phyloP scores from a whole-genome alignment of 2,329 filamentous ascomycete species.

The Epichloe sp. region DNA sequence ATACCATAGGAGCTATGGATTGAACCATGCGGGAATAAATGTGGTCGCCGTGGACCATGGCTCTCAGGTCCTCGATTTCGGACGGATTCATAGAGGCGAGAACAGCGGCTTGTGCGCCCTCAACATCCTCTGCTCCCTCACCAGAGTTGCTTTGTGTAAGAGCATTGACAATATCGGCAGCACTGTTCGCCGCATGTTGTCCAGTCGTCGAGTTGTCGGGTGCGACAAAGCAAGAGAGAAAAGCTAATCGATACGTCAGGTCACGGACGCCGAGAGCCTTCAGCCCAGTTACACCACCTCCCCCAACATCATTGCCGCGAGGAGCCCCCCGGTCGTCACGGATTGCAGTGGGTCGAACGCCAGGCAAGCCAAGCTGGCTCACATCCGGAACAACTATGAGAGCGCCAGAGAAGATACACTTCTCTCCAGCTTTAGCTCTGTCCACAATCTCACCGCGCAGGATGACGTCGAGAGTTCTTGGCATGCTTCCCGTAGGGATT shows the following conservation, averaged over 20 bases:
- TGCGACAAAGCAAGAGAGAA: slow-evolving; percentile 90
- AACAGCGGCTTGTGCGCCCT: slow-evolving; percentile 77
- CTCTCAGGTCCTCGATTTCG: slow-evolving; percentile 83
- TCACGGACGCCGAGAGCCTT: slow-evolving; percentile 91
- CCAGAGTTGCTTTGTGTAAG: slow-evolving; percentile 50
- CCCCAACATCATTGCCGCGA: slow-evolving; percentile 72
- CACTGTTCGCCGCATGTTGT: slow-evolving; percentile 47
- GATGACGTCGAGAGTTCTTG: slow-evolving; percentile 93
- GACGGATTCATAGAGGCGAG: slow-evolving; percentile 71
- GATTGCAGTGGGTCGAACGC: slow-evolving; percentile 67
- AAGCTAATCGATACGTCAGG: slow-evolving; percentile 89
- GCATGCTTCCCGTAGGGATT: slow-evolving; percentile 97
- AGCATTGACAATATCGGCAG: slow-evolving; percentile 72
- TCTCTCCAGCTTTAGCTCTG: slow-evolving; percentile 91
- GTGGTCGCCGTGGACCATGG: slow-evolving; percentile 89
- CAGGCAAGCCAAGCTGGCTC: slow-evolving; percentile 83
- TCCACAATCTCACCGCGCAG: slow-evolving; percentile 95
- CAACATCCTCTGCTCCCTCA: slow-evolving; percentile 59
- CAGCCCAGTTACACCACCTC: slow-evolving; percentile 72
- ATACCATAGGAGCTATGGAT: slow-evolving; percentile 92
- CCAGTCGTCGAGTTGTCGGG: slow-evolving; percentile 76
- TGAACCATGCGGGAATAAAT: slow-evolving; percentile 90
- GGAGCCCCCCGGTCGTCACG: slow-evolving; percentile 65
- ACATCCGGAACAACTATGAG: slow-evolving; percentile 95
- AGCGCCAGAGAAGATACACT: slow-evolving; percentile 94